These are phyloP conservation scores for Ruellia speciosa DNA, from an alignment of 305 asterid species.

Conservation along the genomic window DNA sequence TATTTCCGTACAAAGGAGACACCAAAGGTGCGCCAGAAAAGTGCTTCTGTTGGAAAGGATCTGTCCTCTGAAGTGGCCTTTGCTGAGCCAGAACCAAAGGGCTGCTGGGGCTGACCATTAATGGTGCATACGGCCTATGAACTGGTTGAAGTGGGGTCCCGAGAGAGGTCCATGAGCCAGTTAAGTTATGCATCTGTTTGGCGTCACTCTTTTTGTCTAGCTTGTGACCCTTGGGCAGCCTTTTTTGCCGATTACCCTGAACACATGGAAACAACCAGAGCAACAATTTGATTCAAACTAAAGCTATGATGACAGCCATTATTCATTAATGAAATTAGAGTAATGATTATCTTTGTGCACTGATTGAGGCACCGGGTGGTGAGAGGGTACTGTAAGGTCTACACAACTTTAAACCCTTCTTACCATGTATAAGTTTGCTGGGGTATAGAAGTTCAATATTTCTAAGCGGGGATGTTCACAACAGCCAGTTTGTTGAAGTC, in stretches of 20 bases:
- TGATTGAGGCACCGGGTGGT: too few relatives aligned
- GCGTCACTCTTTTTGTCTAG: conserved; percentile 36
- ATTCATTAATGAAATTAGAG: conserved; percentile 2
- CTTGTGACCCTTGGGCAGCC: conserved; percentile 37
- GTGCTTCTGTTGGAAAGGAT: conserved; percentile 38
- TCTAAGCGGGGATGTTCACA: conserved; percentile 4
- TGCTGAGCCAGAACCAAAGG: conserved; percentile 45
- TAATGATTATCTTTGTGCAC: neutral
- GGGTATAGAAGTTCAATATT: conserved; percentile 8
- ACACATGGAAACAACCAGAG: conserved; percentile 40
- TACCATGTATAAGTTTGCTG: conserved; percentile 9
- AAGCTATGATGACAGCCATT: conserved; percentile 11
- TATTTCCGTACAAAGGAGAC: conserved; percentile 44
- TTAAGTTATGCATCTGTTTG: conserved; percentile 32
- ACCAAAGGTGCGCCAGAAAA: conserved; percentile 31
- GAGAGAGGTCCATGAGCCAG: conserved; percentile 40
- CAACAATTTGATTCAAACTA: conserved; percentile 40
- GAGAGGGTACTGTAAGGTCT: conserved; percentile 1
- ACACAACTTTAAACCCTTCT: neutral
- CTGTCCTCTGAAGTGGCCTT: conserved; percentile 40
- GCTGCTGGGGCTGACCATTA: conserved; percentile 34
- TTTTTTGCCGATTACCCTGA: conserved; percentile 49
- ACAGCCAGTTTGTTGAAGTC: neutral
- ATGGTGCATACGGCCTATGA: conserved; percentile 35
- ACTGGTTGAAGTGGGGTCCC: conserved; percentile 37